Evolutionary conservation across 140 eudicot genomes (phyloP).

Genomic region (Oenanthe javanica): DNA sequence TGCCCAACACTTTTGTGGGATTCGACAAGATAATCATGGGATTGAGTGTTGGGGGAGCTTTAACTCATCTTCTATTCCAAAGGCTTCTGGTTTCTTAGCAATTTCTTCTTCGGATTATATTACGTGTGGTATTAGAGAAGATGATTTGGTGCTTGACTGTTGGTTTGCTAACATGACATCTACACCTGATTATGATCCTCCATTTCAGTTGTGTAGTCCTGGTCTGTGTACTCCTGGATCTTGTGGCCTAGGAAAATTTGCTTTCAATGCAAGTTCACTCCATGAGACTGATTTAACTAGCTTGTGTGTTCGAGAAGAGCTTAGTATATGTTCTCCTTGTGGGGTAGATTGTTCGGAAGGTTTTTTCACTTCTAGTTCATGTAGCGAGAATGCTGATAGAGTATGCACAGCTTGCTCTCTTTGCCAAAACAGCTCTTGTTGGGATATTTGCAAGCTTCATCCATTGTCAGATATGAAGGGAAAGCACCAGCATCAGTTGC

Average conservation of each 20-base stretch:
- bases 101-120: constrained; percentile 60
- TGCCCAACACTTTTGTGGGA: constrained; percentile 71
- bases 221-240: constrained; percentile 64
- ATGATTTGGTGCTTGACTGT: constrained; percentile 87
- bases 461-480: constrained; percentile 24
- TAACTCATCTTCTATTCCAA: constrained; percentile 62
- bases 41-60: constrained; percentile 82
- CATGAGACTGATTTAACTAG: constrained; percentile 74
- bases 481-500: constrained; percentile 38
- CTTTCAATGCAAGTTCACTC: constrained; percentile 78
- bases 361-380: constrained; percentile 71
- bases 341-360: constrained; percentile 71
- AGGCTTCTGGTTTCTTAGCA: constrained; percentile 67
- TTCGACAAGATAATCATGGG: constrained; percentile 73
- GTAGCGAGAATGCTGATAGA: constrained; percentile 57
- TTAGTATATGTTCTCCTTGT: constrained; percentile 80
- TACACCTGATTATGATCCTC: constrained; percentile 63
- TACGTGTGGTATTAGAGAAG: constrained; percentile 87
- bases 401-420: constrained; percentile 88
- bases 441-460: constrained; percentile 53
- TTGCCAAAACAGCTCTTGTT: constrained; percentile 88
- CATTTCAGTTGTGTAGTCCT: constrained; percentile 90
- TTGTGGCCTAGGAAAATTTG: constrained; percentile 58
- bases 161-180: constrained; percentile 55
- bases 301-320: constrained; percentile 70